Base-by-base conservation (phyloP, 1,284 basidiomycete genomes). In the Ceratobasidium sp. region DNA sequence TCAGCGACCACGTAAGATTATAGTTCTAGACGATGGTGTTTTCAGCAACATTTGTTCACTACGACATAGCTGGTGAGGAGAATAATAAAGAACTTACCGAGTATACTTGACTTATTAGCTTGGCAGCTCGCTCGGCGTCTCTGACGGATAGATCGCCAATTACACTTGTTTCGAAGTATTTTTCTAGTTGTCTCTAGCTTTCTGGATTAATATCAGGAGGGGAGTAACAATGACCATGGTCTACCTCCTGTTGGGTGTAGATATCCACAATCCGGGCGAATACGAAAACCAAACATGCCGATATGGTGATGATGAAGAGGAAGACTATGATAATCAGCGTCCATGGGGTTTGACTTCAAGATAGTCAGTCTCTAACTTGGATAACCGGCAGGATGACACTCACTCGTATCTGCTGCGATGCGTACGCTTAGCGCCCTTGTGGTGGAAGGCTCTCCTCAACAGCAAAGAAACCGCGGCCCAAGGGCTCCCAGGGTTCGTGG, bases 241-340 rank as follows among this genome's bases (percentile, higher is more conserved):
- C 31, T 39, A 41, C 68, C 56, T 72, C 68, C 51, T 72, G 68
- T 8, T 72, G 41, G 16, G 68, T 72, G 34, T 61, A 72, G 27
- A 72, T 72, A 51, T 61, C 56, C 3, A 72, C 46, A 39, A 72
- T 72, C 0, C 68, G 54, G n/a, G 54, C 68, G 37, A 72, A 72
- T 3, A 72, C 16, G 56, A 72, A 72, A 2, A 72, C 58, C 8
- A 72, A 14, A 72, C 68, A 61, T 11, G 68, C 68, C 1, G 68
- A 72, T 9, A 72, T 19, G 27, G 39, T 24, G 9, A 56, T 41
- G 9, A 49, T 43, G 9, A 72, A 22, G 16, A 72, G 46, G 31
- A 72, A 72, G 2, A 72, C 48, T 31, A 72, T 51, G 24, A 72
- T 59, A 34, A 43, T 48, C 13, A 61, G n/a, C 13, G 68, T 61